Base-by-base conservation (phyloP, 164 flowering plant genomes). In the Annona squamosa region DNA sequence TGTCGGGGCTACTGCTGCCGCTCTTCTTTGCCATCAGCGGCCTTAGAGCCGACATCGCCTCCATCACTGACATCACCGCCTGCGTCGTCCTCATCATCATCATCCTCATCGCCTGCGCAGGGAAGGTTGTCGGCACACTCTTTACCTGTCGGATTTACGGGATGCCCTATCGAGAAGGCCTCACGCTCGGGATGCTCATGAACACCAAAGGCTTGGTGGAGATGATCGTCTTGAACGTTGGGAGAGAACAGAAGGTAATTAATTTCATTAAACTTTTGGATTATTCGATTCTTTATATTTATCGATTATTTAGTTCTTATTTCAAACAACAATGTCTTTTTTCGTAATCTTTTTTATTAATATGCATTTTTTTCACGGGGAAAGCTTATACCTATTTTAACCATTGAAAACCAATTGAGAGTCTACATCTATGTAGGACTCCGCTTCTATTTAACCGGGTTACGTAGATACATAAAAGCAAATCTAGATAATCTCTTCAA, bases 191-290 rank as follows among this genome's bases (percentile, higher is more conserved):
- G 3, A 48, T 82, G 65, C 87, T 87, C 59, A 84, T 85, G 88
- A 87, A 87, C 79, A 80, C 88, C 71, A 87, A 87, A 77, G 88
- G 90, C 47, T 77, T 85, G 5, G 67, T 85, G 4, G 86, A 81
- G 37, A 66, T 87, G 77, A 79, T 85, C 37, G 69, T 85, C 42
- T 81, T 87, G 72, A 84, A 84, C 64, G 80, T 74, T 12, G 88
- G 87, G 7, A 70, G 56, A 47, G 82, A 81, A 56, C 76, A 80
- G 41, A 71, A 76, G 78, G 73, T 71, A 71, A 5, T 26, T 26
- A 26, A 26, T 26, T 26, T 26, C 37, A 26, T 26, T 26, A 26
- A 26, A 26, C 37, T 26, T 26, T 26, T 26, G 37, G 37, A 26
- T 26, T 26, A 26, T 26, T 26, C 37, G 37, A 26, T 26, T 26